phyloP scores from a whole-genome alignment of 2,329 filamentous ascomycete species.

The Beauveria scarabaeidicola region DNA sequence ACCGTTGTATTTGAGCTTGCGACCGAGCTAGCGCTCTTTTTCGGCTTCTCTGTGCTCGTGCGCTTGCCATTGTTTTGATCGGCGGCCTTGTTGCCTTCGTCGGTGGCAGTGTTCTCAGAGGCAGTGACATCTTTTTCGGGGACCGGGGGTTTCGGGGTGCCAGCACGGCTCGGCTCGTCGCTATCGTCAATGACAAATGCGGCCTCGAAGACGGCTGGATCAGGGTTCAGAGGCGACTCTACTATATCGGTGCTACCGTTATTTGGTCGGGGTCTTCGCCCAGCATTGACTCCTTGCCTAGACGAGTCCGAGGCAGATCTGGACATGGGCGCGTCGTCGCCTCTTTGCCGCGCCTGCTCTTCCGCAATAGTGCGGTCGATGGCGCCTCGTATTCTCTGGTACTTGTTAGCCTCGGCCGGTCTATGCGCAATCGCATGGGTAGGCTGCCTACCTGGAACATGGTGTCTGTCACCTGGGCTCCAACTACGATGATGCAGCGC shows the following conservation, averaged over 20 bases:
- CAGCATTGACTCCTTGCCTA: conserved; percentile 30
- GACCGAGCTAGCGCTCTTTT: conserved; percentile 15
- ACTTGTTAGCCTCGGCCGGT: not conserved
- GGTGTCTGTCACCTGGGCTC: conserved; percentile 4
- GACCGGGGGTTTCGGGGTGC: conserved; percentile 44
- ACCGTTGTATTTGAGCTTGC: conserved; percentile 11
- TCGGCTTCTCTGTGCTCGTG: not conserved
- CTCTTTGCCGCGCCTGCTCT: conserved; percentile 74
- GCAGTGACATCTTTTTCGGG: conserved; percentile 25
- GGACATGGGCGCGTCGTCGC: conserved; percentile 34
- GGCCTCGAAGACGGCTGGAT: conserved; percentile 80
- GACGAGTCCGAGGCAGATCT: conserved; percentile 29
- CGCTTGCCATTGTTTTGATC: conserved; percentile 12
- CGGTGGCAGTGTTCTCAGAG: conserved; percentile 13
- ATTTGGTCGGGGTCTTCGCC: conserved; percentile 28
- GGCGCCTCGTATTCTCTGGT: conserved; percentile 69
- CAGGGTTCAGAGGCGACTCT: conserved; percentile 48
- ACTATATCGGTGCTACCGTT: conserved; percentile 28
- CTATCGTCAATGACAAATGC: conserved; percentile 83
- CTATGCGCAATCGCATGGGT: not conserved
- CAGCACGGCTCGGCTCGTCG: conserved; percentile 55
- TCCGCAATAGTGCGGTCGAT: conserved; percentile 85
- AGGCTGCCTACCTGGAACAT: conserved; percentile 1
- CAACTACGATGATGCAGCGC: not conserved
- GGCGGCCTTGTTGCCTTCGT: conserved; percentile 14